phyloP scores from a whole-genome alignment of 2,329 filamentous ascomycete species.

The Fusarium sp. region DNA sequence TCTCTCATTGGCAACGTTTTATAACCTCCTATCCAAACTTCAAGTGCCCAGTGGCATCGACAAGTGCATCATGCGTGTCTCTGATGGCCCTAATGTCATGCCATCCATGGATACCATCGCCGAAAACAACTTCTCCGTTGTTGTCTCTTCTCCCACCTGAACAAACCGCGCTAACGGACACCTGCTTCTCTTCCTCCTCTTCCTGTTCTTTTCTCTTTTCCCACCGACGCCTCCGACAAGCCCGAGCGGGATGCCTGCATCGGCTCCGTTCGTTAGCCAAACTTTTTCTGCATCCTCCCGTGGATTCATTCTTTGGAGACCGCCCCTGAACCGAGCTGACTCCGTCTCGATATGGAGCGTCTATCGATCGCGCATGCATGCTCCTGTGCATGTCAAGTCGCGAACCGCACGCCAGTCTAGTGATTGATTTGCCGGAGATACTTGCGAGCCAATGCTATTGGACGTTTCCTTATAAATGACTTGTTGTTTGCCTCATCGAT shows the following conservation, averaged over 20 bases:
- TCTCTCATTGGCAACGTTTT: not conserved
- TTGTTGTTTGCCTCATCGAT: not conserved
- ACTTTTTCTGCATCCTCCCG: constrained; percentile 33
- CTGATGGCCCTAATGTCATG: not conserved
- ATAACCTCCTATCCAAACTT: not conserved
- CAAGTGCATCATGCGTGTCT: constrained; percentile 1
- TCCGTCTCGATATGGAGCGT: not conserved
- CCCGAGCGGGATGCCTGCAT: constrained; percentile 31
- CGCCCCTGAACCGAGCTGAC: not conserved
- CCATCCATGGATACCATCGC: too few relatives aligned
- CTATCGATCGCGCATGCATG: constrained; percentile 4
- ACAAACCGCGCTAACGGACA: not conserved
- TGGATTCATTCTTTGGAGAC: constrained; percentile 2
- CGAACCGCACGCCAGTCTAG: not conserved
- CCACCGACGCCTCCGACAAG: not conserved
- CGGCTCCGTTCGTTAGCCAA: constrained; percentile 6
- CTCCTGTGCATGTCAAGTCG: not conserved
- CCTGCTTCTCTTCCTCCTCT: not conserved
- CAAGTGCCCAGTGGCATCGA: not conserved
- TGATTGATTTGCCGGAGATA: not conserved
- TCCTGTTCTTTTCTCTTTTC: constrained; percentile 28
- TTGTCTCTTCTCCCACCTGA: constrained; percentile 7
- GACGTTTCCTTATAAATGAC: not conserved
- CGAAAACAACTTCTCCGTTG: not conserved
- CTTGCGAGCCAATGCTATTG: not conserved